Base-by-base conservation (phyloP, 2,329 filamentous ascomycete species). In the Fusarium musae region DNA sequence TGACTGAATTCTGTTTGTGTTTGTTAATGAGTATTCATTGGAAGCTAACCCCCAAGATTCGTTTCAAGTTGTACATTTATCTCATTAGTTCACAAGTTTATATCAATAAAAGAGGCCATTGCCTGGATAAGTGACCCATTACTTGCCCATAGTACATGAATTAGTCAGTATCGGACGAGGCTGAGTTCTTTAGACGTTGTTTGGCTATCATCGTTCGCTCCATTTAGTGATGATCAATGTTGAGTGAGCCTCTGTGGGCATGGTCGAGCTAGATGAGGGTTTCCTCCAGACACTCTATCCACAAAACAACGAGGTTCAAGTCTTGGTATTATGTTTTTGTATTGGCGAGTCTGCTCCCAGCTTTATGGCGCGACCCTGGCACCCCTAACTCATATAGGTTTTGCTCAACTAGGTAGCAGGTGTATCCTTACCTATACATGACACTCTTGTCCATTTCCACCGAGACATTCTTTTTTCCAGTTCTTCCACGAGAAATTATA, bases 401-500 rank as follows among this genome's bases (percentile, higher is more conserved):
- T 42, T 19, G 16, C 32, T n/a, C 42, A 54, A 32, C 16, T 36
- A 36, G 15, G 15, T 30, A 39, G 17, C 23, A 40, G 36, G 15
- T 43, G 12, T 28, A 63, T 53, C 43, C 21, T 30, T 15, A 44
- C 19, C 39, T 15, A 40, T 44, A 46, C 28, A 58, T 34, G 21
- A n/a, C n/a, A 23, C 17, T 23, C 19, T 49, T 3, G 46, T 16
- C 16, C 28, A 32, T 37, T 30, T 30, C 49, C n/a, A 21, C n/a
- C 19, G 26, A 46, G 16, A 28, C 28, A 52, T 42, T 64, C 40
- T 53, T 46, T 23, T 39, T 70, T 30, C 12, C 37, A 43, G 19
- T 59, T 54, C 43, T 54, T 57, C 26, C 32, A 40, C 9, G 34
- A 70, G 58, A 54, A 69, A 70, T 70, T 58, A 62, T 69, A 21